Conservation (phyloP, 257 asterid genomes). For the Ballota nigra region DNA sequence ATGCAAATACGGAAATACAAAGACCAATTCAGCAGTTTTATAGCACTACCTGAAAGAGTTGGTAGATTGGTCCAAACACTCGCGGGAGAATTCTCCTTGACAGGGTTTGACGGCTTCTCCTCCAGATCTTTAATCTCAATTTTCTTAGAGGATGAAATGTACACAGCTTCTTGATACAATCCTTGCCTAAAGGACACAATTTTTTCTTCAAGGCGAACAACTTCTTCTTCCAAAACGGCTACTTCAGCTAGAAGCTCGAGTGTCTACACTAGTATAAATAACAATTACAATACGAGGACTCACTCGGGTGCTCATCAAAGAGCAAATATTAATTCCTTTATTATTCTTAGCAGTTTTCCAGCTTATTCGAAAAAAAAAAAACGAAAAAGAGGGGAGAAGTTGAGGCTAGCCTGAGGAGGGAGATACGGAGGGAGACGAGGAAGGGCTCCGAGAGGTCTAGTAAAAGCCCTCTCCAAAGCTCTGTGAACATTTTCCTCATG, state of each 20-base stretch:
- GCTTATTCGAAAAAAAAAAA: background rate
- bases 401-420: constrained; percentile 67
- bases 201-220: constrained; percentile 87
- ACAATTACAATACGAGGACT: constrained; percentile 15
- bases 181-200: constrained; percentile 83
- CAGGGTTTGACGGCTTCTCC: constrained; percentile 42
- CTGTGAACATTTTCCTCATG: constrained; percentile 94
- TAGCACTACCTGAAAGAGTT: constrained; percentile 37
- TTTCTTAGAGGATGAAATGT: constrained; percentile 67
- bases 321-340: background rate
- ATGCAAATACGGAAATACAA: constrained; percentile 32
- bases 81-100: constrained; percentile 31
- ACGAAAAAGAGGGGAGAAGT: background rate
- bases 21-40: constrained; percentile 8
- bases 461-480: constrained; percentile 90
- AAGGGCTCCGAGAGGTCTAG: constrained; percentile 81
- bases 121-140: constrained; percentile 45
- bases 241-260: constrained; percentile 96
- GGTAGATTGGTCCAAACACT: constrained; percentile 29
- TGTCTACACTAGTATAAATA: constrained; percentile 47
- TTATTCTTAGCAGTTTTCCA: background rate
- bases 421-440: constrained; percentile 98
- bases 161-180: constrained; percentile 82
- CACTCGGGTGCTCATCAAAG: background rate
- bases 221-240: constrained; percentile 98